Evolutionary conservation across 2,329 filamentous ascomycete species (phyloP).

Genomic region (Fusarium sp.): DNA sequence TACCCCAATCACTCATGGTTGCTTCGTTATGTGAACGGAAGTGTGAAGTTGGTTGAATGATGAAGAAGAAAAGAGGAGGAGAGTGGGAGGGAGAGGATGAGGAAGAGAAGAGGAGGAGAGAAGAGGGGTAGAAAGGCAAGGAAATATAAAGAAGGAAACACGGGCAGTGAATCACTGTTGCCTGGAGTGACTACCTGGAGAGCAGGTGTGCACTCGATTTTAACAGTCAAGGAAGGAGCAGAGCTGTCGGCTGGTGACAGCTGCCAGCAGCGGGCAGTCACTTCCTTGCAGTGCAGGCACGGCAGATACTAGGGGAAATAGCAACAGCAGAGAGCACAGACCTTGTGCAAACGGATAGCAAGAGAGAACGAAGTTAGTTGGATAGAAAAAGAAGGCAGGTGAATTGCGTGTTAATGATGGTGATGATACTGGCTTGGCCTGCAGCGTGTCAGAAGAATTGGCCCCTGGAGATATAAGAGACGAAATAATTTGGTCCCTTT

Average conservation of each 20-base stretch:
- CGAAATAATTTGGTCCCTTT: background rate
- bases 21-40: background rate
- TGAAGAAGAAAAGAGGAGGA: no score
- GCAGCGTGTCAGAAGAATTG: background rate
- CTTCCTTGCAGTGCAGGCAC: background rate
- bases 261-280: conserved; percentile 20
- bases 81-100: background rate
- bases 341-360: background rate
- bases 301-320: background rate
- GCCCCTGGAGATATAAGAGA: background rate
- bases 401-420: background rate
- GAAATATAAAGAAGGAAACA: background rate
- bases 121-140: background rate
- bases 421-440: background rate
- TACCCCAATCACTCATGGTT: conserved; percentile 27
- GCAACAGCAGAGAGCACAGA: background rate
- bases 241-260: conserved; percentile 9
- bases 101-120: background rate
- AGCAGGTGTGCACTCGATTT: background rate
- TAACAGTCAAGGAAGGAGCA: background rate
- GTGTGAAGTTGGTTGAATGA: background rate
- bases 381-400: background rate
- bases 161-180: conserved; percentile 12
- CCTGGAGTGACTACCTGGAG: conserved; percentile 1
- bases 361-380: background rate